phyloP scores from a whole-genome alignment of 768 basidiomycete genomes.

The Russula earlei region DNA sequence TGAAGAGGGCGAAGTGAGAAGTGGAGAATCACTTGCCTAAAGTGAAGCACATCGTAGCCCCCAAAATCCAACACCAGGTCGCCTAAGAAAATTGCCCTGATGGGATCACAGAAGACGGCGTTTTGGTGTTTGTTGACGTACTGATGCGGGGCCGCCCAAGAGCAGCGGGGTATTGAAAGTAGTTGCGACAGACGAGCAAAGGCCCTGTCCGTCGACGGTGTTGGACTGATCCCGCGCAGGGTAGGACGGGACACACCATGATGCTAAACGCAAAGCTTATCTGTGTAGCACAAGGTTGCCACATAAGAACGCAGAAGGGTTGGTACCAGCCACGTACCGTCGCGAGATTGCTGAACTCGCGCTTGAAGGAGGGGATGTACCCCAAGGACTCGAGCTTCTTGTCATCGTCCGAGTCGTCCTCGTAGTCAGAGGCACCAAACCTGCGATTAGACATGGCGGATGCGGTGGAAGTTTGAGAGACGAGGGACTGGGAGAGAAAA shows the following conservation, averaged over 20 bases:
- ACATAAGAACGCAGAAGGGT: not conserved
- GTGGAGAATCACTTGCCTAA: slow-evolving; percentile 31
- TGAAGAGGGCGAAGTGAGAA: not conserved
- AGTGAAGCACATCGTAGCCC: slow-evolving; percentile 64
- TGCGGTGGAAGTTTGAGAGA: not conserved
- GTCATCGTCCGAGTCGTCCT: slow-evolving; percentile 40
- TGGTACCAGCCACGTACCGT: slow-evolving; percentile 38
- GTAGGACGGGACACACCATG: slow-evolving; percentile 36
- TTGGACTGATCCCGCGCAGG: not conserved
- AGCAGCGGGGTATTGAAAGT: slow-evolving; percentile 69
- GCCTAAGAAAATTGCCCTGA: slow-evolving; percentile 28
- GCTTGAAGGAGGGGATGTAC: slow-evolving; percentile 71
- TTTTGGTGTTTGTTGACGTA: slow-evolving; percentile 24
- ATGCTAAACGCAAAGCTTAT: slow-evolving; percentile 74
- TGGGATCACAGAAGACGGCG: not conserved
- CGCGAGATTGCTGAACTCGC: slow-evolving; percentile 79
- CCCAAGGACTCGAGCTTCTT: slow-evolving; percentile 55
- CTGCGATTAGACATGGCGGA: slow-evolving; percentile 6
- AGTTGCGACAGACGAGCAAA: slow-evolving; percentile 69
- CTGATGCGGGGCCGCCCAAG: slow-evolving; percentile 61
- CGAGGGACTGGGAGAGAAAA: not conserved
- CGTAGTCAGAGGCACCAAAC: not conserved
- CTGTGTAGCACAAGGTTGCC: slow-evolving; percentile 24
- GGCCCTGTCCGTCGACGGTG: slow-evolving; percentile 33
- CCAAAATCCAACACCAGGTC: slow-evolving; percentile 70